phyloP scores from a whole-genome alignment of 75 land plant species.

The Pinus albicaulis region DNA sequence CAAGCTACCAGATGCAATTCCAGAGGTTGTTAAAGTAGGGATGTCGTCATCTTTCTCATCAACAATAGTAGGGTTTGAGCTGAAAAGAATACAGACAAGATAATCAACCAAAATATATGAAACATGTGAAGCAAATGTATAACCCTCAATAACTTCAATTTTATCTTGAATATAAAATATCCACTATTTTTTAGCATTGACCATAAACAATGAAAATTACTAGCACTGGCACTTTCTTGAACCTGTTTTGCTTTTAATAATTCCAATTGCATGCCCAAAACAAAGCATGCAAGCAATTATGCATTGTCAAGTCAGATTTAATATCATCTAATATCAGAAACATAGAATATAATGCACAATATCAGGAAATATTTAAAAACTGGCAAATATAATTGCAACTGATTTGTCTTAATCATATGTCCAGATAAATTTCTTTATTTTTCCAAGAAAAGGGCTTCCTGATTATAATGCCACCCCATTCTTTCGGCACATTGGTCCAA shows the following conservation, averaged over 20 bases:
- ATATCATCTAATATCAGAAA: not conserved
- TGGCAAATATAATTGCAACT: no score
- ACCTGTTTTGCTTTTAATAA: not conserved
- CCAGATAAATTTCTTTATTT: not conserved
- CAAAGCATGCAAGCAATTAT: not conserved
- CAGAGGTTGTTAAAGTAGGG: slow-evolving; percentile 57
- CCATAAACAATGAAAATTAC: not conserved
- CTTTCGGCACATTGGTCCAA: no score
- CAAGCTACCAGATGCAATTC: slow-evolving; percentile 42
- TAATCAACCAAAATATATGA: not conserved
- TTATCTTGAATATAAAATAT: not conserved
- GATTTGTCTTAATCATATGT: not conserved
- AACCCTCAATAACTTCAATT: not conserved
- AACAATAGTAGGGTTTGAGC: slow-evolving; percentile 38
- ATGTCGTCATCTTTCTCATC: slow-evolving; percentile 77
- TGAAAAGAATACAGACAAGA: slow-evolving; percentile 23
- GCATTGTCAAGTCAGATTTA: not conserved
- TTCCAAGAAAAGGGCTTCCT: not conserved
- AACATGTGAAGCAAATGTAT: not conserved
- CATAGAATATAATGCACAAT: not conserved
- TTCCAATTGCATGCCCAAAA: not conserved
- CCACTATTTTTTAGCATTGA: not conserved
- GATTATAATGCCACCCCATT: not conserved
- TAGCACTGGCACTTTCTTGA: not conserved
- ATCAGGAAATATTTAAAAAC: not conserved